Base-by-base conservation (phyloP, 2,329 filamentous ascomycete genomes). In the Aspergillus sp. region DNA sequence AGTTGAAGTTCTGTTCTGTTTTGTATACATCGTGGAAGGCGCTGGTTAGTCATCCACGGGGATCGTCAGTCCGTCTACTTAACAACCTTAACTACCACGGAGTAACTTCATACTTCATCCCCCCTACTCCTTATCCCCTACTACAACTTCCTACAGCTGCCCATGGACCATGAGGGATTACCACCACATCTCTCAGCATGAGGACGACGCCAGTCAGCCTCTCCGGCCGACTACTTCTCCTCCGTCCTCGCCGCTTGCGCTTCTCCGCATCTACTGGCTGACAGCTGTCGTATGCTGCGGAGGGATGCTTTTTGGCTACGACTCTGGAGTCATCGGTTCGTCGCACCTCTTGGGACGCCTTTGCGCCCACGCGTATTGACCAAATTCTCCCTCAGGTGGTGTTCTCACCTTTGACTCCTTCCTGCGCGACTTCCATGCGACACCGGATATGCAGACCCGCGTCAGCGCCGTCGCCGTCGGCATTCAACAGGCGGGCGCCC, bases 401-500 rank as follows among this genome's bases (percentile, higher is more conserved):
- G 76, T 79, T 14, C 64, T 80, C 32, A 79, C 75, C 11, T 71
- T 79, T 30, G 49, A 64, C 10, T 75, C 74, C 3, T 79, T 77
- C 59, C 63, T 73, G 40, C 55, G 66, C 43, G 74, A 76, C 53
- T 78, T 76, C 53, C 55, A 63, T 16, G 77, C 74, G 56, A 66
- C 66, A n/a, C 62, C 65, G 10, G 60, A 61, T 3, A 60, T 75
- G 42, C 66, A 72, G 52, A 78, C 76, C 1, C 64, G 68, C 11
- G 68, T 77, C 44, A 78, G 75, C 53, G 72, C 77, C 9, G 74
- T 80, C 35, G 75, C 77, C 36, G 77, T 81, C 8, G 74, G 76
- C 2, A 74, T 81, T 16, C 77, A 81, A 49, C 78, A 81, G 54
- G 74, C 78, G 8, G 79, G 79, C 20, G 78, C 78, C 32, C 78